These are phyloP conservation scores for Cydonia oblonga DNA, from an alignment of 331 rosid species.

Conservation along the genomic window DNA sequence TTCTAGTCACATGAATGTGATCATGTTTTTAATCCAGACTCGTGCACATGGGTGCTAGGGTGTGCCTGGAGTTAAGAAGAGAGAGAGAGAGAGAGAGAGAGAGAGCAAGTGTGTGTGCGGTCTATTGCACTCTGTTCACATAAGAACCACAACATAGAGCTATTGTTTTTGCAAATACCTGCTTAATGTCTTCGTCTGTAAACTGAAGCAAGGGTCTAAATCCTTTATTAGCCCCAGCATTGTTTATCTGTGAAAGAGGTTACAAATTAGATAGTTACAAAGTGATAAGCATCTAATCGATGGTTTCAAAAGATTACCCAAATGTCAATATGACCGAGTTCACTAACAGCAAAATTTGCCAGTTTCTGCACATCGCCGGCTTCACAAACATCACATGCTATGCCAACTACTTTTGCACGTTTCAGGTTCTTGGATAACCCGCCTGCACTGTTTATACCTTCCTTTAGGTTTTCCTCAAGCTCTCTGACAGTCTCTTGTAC, in stretches of 20 bases:
- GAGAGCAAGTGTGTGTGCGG: background rate
- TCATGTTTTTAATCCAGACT: too few relatives aligned
- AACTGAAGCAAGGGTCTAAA: slow-evolving; percentile 88
- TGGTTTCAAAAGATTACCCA: slow-evolving; percentile 50
- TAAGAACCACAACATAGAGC: background rate
- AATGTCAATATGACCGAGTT: slow-evolving; percentile 72
- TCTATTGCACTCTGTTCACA: background rate
- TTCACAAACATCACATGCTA: slow-evolving; percentile 76
- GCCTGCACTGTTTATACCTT: slow-evolving; percentile 45
- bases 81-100: too few relatives aligned
- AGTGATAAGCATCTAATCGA: background rate
- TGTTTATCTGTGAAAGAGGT: slow-evolving; percentile 52
- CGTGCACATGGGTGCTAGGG: too few relatives aligned
- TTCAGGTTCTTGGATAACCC: slow-evolving; percentile 40
- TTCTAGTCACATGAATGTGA: too few relatives aligned
- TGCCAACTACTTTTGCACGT: slow-evolving; percentile 72
- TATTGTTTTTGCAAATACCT: slow-evolving; percentile 32
- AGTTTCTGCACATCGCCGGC: slow-evolving; percentile 61
- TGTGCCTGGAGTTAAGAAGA: too few relatives aligned
- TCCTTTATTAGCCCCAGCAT: slow-evolving; percentile 90
- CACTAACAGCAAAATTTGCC: slow-evolving; percentile 47
- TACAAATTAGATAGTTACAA: background rate
- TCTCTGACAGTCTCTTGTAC: slow-evolving; percentile 62
- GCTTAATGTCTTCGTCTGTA: slow-evolving; percentile 77
- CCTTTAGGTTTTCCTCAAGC: slow-evolving; percentile 78